Percentiles rank a stretch among this genome's conserved stretches.
phyloP scores from a whole-genome alignment of 306 rosid species.

The Leucaena leucocephala region DNA sequence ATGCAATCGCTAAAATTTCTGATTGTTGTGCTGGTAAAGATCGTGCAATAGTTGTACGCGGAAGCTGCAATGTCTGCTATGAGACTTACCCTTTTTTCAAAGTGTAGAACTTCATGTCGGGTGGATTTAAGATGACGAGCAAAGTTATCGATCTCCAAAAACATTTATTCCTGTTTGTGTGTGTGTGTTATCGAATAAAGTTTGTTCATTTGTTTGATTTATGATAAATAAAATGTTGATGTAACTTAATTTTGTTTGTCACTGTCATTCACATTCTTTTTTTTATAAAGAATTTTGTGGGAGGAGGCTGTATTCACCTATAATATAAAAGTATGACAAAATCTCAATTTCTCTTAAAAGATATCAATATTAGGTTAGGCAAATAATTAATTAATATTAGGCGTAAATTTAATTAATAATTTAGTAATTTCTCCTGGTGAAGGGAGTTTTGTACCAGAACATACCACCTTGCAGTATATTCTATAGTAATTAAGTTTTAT shows the following conservation, averaged over 20 bases:
- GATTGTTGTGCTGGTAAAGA: constrained; percentile 47
- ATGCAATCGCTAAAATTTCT: constrained; percentile 41
- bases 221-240: neutral
- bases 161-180: no score
- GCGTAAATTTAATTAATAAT: no score
- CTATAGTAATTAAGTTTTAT: no score
- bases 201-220: neutral
- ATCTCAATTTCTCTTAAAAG: no score
- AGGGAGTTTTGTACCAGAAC: neutral
- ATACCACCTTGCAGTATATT: neutral
- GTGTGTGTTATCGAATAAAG: neutral
- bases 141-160: no score
- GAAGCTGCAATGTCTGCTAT: constrained; percentile 52
- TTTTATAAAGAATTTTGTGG: no score
- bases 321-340: no score
- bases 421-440: neutral
- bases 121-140: neutral
- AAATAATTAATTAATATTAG: no score
- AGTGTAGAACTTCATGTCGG: neutral
- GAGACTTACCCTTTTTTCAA: constrained; percentile 46
- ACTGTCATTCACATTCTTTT: no score
- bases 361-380: no score
- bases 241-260: neutral
- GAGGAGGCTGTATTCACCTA: no score
- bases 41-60: constrained; percentile 53